Conservation (phyloP, 257 asterid genomes). For the Parsonsia alboflavescens region DNA sequence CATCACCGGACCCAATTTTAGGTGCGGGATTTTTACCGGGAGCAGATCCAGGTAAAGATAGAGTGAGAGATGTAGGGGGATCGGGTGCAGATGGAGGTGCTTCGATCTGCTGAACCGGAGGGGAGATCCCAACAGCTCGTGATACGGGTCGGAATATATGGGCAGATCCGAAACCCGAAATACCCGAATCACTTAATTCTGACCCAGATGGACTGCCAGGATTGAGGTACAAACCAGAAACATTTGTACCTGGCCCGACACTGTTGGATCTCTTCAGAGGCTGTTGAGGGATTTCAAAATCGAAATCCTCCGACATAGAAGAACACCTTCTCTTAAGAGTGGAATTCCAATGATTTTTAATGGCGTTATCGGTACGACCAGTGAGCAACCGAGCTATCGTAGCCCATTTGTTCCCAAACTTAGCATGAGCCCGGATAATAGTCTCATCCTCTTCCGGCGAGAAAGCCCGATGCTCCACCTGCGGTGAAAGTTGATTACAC, state of each 20-base stretch:
- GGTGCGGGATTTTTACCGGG: slow-evolving; percentile 10
- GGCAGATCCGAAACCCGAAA: slow-evolving; percentile 31
- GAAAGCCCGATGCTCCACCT: slow-evolving; percentile 67
- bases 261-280: slow-evolving; percentile 61
- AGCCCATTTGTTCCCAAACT: slow-evolving; percentile 76
- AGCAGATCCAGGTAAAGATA: slow-evolving; percentile 56
- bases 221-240: slow-evolving; percentile 39
- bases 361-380: slow-evolving; percentile 83
- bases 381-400: slow-evolving; percentile 62
- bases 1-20: neutral
- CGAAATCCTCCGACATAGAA: slow-evolving; percentile 66
- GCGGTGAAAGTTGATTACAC: slow-evolving; percentile 91
- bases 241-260: slow-evolving; percentile 43
- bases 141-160: slow-evolving; percentile 51
- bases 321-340: slow-evolving; percentile 69
- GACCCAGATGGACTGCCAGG: slow-evolving; percentile 70
- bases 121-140: slow-evolving; percentile 50
- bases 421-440: slow-evolving; percentile 63
- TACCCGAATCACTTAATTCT: slow-evolving; percentile 53
- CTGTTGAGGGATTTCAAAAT: slow-evolving; percentile 52
- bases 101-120: slow-evolving; percentile 26
- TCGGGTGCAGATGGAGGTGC: slow-evolving; percentile 28
- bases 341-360: slow-evolving; percentile 86
- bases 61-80: slow-evolving; percentile 52
- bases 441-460: slow-evolving; percentile 63